Evolutionary conservation across 257 asterid species (phyloP).

Genomic region (Gentiana macrophylla): DNA sequence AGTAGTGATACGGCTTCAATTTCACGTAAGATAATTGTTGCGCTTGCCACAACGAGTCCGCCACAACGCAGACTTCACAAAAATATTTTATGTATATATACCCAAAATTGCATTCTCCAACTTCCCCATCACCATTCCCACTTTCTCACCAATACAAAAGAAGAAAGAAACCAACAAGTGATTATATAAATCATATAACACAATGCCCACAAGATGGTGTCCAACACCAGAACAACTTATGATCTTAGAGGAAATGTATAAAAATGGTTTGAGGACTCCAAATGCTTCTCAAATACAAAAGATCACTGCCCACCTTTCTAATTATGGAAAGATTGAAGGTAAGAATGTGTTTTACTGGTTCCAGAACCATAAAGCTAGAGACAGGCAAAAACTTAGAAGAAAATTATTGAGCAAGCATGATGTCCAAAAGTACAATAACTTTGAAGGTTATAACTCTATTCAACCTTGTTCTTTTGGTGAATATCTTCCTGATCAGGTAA

Average conservation of each 20-base stretch:
- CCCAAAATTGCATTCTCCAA: too few relatives aligned
- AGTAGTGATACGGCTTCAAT: too few relatives aligned
- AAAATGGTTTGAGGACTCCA: conserved; percentile 52
- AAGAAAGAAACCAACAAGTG: too few relatives aligned
- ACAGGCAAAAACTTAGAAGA: conserved; percentile 60
- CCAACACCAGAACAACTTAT: conserved; percentile 69
- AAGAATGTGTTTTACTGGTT: conserved; percentile 82
- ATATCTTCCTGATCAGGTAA: conserved; percentile 13
- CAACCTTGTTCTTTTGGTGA: conserved; percentile 1
- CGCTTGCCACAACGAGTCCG: too few relatives aligned
- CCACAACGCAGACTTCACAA: too few relatives aligned
- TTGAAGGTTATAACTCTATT: conserved; percentile 9
- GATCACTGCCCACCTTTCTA: conserved; percentile 56
- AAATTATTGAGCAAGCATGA: conserved; percentile 21
- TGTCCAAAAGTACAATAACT: neutral
- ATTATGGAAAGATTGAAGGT: conserved; percentile 54
- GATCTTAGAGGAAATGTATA: conserved; percentile 62
- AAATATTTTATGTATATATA: neutral
- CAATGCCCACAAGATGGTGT: conserved; percentile 45
- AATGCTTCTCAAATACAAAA: conserved; percentile 57
- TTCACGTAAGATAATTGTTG: too few relatives aligned
- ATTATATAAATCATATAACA: too few relatives aligned
- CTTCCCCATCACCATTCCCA: too few relatives aligned
- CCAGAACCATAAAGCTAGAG: conserved; percentile 78
- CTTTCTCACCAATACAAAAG: neutral